Evolutionary conservation across 2,329 filamentous ascomycete species (phyloP).

Genomic region (Scortechinia acanthostroma): DNA sequence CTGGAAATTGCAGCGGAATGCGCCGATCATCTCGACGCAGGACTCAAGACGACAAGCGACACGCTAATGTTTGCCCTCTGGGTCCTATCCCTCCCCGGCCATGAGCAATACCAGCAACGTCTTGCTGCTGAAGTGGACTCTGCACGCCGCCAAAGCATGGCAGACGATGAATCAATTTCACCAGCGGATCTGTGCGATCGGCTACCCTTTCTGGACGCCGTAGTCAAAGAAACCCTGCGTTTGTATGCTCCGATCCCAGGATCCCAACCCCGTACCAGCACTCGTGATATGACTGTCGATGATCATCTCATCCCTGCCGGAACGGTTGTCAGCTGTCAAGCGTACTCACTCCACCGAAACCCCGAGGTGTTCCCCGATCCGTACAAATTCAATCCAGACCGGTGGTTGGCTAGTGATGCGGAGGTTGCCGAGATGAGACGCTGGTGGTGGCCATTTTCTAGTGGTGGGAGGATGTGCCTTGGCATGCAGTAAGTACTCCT

Average conservation of each 20-base stretch:
- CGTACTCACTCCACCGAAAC: conserved; percentile 26
- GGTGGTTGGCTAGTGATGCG: conserved; percentile 13
- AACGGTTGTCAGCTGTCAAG: conserved; percentile 25
- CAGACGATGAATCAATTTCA: conserved; percentile 18
- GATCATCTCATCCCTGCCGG: conserved; percentile 10
- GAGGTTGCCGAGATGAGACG: conserved; percentile 8
- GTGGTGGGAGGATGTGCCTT: conserved; percentile 10
- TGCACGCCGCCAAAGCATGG: conserved; percentile 12
- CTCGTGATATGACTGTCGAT: conserved; percentile 21
- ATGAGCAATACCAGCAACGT: conserved; percentile 30
- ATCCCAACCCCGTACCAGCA: conserved; percentile 34
- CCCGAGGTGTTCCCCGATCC: conserved; percentile 15
- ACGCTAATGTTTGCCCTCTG: conserved; percentile 40
- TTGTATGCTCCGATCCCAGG: conserved; percentile 41
- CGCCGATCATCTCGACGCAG: conserved; percentile 42
- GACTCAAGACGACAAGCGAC: conserved; percentile 43
- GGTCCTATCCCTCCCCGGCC: conserved; percentile 33
- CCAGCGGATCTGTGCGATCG: conserved; percentile 23
- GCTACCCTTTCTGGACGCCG: conserved; percentile 33
- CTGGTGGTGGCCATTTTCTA: conserved; percentile 10
- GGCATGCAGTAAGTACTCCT: conserved; percentile 11
- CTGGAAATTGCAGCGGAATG: conserved; percentile 41
- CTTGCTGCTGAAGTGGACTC: conserved; percentile 29
- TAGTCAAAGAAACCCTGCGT: conserved; percentile 39
- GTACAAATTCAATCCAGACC: conserved; percentile 17